Conservation (phyloP, 1,284 basidiomycete species). For the Stereum hirsutum region DNA sequence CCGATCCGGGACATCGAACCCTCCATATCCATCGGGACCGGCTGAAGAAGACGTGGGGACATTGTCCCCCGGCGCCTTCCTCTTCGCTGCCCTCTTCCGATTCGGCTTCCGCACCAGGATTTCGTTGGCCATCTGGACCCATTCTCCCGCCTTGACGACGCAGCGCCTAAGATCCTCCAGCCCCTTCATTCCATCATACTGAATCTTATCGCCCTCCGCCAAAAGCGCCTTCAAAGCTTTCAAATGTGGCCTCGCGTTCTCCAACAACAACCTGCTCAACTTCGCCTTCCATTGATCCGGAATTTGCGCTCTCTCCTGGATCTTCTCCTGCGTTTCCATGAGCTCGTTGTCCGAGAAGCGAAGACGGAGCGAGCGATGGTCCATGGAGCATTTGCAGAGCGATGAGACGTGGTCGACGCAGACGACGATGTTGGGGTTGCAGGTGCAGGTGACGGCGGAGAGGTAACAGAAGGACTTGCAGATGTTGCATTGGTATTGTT, state of each 20-base stretch:
- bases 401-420: slow-evolving; percentile 82
- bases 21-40: slow-evolving; percentile 25
- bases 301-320: slow-evolving; percentile 64
- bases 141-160: slow-evolving; percentile 73
- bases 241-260: slow-evolving; percentile 64
- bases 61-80: neutral
- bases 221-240: slow-evolving; percentile 71
- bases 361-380: slow-evolving; percentile 63
- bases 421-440: slow-evolving; percentile 70
- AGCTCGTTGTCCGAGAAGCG: slow-evolving; percentile 81
- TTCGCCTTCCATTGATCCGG: slow-evolving; percentile 74
- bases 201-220: slow-evolving; percentile 83
- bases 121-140: slow-evolving; percentile 72
- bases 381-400: slow-evolving; percentile 61
- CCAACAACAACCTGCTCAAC: slow-evolving; percentile 57
- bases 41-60: neutral
- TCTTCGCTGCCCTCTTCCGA: slow-evolving; percentile 54
- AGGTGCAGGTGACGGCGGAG: slow-evolving; percentile 81
- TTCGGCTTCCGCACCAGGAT: slow-evolving; percentile 67
- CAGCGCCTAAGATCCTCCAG: slow-evolving; percentile 68
- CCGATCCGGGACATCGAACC: slow-evolving; percentile 55
- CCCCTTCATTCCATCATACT: slow-evolving; percentile 58
- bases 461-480: slow-evolving; percentile 97
- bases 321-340: slow-evolving; percentile 52
- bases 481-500: slow-evolving; percentile 89